Conservation (phyloP, 192 early-diverging fungal species). For the Ramicandelaber brevisporus region DNA sequence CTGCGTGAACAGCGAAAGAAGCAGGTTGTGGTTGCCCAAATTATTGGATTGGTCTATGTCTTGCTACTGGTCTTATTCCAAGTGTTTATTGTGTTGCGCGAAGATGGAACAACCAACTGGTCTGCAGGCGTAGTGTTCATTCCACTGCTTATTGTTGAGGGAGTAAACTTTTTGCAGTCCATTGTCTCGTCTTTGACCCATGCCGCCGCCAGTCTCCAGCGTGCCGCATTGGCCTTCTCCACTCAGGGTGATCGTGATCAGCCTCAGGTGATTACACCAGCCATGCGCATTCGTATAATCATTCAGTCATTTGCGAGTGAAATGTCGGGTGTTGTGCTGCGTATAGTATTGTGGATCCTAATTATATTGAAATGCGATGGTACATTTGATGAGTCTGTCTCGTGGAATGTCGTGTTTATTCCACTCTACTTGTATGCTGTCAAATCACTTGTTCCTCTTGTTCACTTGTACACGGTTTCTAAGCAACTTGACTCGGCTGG, state of each 20-base stretch:
- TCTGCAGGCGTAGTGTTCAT: constrained; percentile 39
- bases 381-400: too few species aligned
- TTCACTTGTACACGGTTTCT: constrained; percentile 11
- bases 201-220: constrained; percentile 4
- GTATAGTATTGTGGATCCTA: too few species aligned
- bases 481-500: constrained; percentile 17
- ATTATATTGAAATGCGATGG: too few species aligned
- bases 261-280: background rate
- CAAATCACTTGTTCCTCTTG: constrained; percentile 23
- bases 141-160: constrained; percentile 68
- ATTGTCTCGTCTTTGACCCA: constrained; percentile 13
- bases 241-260: constrained; percentile 1
- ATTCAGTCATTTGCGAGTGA: too few species aligned
- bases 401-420: constrained; percentile 43
- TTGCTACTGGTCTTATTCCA: constrained; percentile 43
- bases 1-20: constrained; percentile 4
- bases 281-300: constrained; percentile 6
- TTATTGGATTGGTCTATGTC: constrained; percentile 17
- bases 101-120: constrained; percentile 36
- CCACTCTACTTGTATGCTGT: constrained; percentile 34
- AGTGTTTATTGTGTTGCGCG: constrained; percentile 37
- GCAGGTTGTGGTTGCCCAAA: constrained; percentile 2
- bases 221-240: constrained; percentile 1
- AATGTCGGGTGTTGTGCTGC: too few species aligned
- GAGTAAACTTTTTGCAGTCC: constrained; percentile 28